Percentiles rank a stretch among this genome's conserved stretches.
These are phyloP conservation scores for Paramecium bursaria DNA, from an alignment of 73 alveolate species.

Conservation along the genomic window DNA sequence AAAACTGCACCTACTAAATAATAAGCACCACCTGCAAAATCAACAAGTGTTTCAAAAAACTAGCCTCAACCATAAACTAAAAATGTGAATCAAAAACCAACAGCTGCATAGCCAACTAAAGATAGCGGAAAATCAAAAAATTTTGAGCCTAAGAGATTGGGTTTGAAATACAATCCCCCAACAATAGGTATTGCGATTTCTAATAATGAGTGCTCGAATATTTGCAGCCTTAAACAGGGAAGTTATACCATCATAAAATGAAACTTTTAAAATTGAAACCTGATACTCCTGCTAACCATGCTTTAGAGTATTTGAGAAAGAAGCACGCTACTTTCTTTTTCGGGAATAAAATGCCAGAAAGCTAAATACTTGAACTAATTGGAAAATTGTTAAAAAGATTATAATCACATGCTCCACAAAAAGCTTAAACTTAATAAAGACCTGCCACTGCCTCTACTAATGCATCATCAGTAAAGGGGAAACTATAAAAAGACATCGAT, in stretches of 20 bases:
- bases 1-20: background rate
- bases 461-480: background rate
- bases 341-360: constrained; percentile 70
- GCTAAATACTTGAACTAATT: constrained; percentile 72
- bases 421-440: constrained; percentile 1
- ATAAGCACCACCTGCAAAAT: background rate
- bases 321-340: constrained; percentile 89
- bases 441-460: constrained; percentile 48
- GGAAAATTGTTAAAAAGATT: constrained; percentile 38
- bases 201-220: constrained; percentile 80
- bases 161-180: constrained; percentile 93
- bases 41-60: too few relatives aligned
- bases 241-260: constrained; percentile 97
- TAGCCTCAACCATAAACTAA: background rate
- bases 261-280: constrained; percentile 81
- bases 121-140: background rate
- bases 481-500: constrained; percentile 23
- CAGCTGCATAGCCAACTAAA: constrained; percentile 17
- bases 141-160: constrained; percentile 89
- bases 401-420: background rate
- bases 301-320: constrained; percentile 84
- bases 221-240: constrained; percentile 93
- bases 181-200: constrained; percentile 65
- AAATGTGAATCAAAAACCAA: background rate
- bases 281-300: constrained; percentile 81